Evolutionary conservation across 2,329 filamentous ascomycete species (phyloP), one percentile per base, ranked within the genome.

Genomic region (Diaporthe capsici): DNA sequence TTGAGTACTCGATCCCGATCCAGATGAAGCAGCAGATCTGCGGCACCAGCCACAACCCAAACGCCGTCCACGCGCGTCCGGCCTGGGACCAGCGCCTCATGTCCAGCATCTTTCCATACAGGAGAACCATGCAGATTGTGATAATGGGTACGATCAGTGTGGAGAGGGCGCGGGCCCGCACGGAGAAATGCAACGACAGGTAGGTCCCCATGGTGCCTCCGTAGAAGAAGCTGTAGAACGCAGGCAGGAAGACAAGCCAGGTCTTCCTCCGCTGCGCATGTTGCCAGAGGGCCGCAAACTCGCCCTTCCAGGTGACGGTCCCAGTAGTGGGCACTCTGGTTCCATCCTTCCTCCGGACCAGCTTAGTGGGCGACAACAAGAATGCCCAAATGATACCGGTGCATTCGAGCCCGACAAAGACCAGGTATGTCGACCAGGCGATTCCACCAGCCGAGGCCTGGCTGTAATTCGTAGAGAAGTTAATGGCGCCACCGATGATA

Each of bases 201-300:
- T 83, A 83, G 2, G 83, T 84, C 3, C 82, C 82, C 81, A 83
- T 81, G 1, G 81, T 83, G 39, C 83, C 84, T 39, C 83, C 83
- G 28, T 82, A 84, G 78, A 84, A 85, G 79, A 84, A 85, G 2
- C 83, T 83, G 78, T 84, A 84, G 75, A 84, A 83, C 1, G 82
- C 80, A 0, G 83, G 83, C 12, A 84, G 74, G 63, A 82, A 81
- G 55, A 84, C 79, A 5, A 84, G 81, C 81, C 79, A 70, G 34
- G 81, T 81, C 79, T 83, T 82, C 34, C 77, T 81, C 10, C 77
- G 74, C 49, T 79, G 77, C 17, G 79, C 49, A 28, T 81, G 78
- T 15, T 75, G 75, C 65, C 77, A 77, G 6, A 82, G 77, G 0
- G 77, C 79, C 2, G 72, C 55, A 49, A 82, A 78, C 55, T 81